Base-by-base conservation (phyloP, 352 stramenopile species). In the Globisporangium lucens region DNA sequence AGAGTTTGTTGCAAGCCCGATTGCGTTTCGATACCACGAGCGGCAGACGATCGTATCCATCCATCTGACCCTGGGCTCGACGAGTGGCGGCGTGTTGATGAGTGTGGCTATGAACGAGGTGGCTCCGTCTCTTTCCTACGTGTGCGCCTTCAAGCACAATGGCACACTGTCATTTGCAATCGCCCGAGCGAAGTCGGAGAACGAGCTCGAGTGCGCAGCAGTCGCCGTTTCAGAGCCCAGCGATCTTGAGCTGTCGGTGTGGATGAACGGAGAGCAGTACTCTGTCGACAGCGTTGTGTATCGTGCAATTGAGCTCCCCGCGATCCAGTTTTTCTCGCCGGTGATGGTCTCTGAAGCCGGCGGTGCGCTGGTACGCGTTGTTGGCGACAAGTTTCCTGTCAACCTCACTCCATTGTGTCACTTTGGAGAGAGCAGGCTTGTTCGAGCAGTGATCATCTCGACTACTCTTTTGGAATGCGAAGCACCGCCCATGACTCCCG, bases 101-200 rank as follows among this genome's bases (percentile, higher is more conserved):
- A 69, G 53, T 30, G 57, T 70, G 46, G 12, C 24, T 15, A 55
- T 85, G 12, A 59, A 68, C 57, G 61, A 77, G 8, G 2, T 69
- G 13, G n/a, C 29, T 7, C 22, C 12, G 13, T 60, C 41, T 22
- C 35, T 66, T 2, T 17, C 27, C 2, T 83, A 80, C 29, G 30
- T 63, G 9, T 86, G 76, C 66, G 58, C 47, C 2, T 86, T 86
- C 56, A 68, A 73, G 49, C n/a, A n/a, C 8, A 35, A 24, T 5
- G 58, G 35, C 7, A 22, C 24, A 0, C 17, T 60, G 3, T 53
- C 70, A 6, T 71, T 78, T 6, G 71, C 74, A 2, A 57, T 46
- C 6, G 70, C 66, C 15, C 35, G 52, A 9, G 13, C 63, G 1
- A 61, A 36, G 1, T 68, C 61, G 8, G 55, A 35, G 20, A 59